Conservation (phyloP, 495 filamentous ascomycete species). For the Penicillium alfredii region DNA sequence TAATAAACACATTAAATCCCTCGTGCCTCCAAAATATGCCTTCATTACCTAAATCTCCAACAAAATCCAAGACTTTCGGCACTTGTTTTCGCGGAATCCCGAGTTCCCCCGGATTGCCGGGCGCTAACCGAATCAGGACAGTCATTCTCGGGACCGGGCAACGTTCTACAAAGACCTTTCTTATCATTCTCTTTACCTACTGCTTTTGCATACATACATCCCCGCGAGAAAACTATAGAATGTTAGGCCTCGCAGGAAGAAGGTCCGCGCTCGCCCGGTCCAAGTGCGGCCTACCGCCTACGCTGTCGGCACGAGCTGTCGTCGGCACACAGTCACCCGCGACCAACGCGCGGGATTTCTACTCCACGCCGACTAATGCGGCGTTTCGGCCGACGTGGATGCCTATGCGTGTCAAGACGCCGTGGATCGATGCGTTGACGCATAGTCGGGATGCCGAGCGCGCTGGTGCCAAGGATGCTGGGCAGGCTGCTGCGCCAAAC, state of each 20-base stretch:
- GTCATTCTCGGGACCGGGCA: slow-evolving; percentile 12
- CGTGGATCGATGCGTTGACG: slow-evolving; percentile 64
- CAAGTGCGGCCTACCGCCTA: slow-evolving; percentile 6
- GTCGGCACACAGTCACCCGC: slow-evolving; percentile 8
- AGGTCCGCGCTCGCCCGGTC: slow-evolving; percentile 11
- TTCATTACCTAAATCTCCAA: too few species aligned
- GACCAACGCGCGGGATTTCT: slow-evolving; percentile 22
- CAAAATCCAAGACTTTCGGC: slow-evolving; percentile 5
- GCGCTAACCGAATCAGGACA: slow-evolving; percentile 14
- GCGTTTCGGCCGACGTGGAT: slow-evolving; percentile 35
- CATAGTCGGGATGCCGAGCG: slow-evolving; percentile 42
- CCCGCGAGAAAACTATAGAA: too few species aligned
- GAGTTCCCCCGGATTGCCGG: slow-evolving; percentile 15
- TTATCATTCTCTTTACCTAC: too few species aligned
- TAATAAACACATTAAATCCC: too few species aligned
- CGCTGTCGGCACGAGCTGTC: slow-evolving; percentile 10
- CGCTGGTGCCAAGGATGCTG: slow-evolving; percentile 12
- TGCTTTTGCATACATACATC: too few species aligned
- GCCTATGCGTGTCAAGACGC: slow-evolving; percentile 55
- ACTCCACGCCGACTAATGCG: slow-evolving; percentile 22
- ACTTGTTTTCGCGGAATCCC: slow-evolving; percentile 7
- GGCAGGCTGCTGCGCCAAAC: slow-evolving; percentile 25
- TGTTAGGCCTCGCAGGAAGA: slow-evolving; percentile 20
- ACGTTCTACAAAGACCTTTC: too few species aligned
- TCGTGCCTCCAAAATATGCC: too few species aligned